phyloP scores from a whole-genome alignment of 2,329 filamentous ascomycete species.

The Trichoderma sp. region DNA sequence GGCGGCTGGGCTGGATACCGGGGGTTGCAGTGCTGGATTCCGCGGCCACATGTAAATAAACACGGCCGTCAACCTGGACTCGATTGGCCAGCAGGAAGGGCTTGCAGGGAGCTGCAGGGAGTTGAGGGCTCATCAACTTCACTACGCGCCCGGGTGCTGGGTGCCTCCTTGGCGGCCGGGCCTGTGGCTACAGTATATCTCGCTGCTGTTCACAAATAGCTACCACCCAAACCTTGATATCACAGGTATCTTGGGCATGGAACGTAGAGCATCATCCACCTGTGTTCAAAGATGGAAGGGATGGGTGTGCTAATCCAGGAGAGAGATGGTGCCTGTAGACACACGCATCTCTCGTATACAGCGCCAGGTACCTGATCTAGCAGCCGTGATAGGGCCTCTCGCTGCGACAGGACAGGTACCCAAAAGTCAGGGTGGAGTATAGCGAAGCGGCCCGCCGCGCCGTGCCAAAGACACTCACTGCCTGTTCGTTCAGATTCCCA shows the following conservation, averaged over 20 bases:
- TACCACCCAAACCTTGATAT: too few species aligned
- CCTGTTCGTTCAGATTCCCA: not conserved
- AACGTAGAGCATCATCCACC: not conserved
- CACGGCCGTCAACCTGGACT: not conserved
- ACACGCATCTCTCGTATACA: not conserved
- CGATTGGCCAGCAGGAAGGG: not conserved
- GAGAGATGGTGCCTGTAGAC: not conserved
- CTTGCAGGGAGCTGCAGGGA: not conserved
- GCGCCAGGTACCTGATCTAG: not conserved
- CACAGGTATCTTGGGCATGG: not conserved
- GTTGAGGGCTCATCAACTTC: not conserved
- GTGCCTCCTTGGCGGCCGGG: not conserved
- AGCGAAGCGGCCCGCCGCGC: not conserved
- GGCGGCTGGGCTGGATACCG: conserved; percentile 2
- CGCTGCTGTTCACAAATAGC: too few species aligned
- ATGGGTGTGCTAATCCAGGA: not conserved
- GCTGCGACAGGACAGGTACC: not conserved
- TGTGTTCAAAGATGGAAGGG: not conserved
- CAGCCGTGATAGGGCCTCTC: not conserved
- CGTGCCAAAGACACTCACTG: not conserved
- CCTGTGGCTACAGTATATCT: not conserved
- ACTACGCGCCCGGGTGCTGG: not conserved
- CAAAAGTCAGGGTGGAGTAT: not conserved
- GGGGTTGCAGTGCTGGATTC: conserved; percentile 16
- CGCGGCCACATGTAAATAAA: conserved; percentile 20